Conservation (phyloP, 257 asterid genomes). For the Rubia yunnanensis region DNA sequence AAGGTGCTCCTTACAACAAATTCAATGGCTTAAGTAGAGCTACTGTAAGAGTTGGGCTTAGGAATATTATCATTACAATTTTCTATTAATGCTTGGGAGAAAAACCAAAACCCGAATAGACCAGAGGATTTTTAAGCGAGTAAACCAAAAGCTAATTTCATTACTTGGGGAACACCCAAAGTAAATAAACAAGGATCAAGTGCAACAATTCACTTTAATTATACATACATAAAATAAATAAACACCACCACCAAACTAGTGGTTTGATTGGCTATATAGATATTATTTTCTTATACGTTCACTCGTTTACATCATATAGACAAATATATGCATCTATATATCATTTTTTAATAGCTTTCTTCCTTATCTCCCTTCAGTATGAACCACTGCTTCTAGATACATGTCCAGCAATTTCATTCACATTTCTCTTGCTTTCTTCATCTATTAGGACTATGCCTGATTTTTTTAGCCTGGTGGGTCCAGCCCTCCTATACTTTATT, state of each 20-base stretch:
- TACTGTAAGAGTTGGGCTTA: neutral
- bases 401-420: too few species aligned
- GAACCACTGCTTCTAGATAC: too few species aligned
- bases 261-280: neutral
- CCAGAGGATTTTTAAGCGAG: neutral
- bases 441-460: neutral
- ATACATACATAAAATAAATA: neutral
- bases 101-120: neutral
- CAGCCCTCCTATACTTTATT: neutral
- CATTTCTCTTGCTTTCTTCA: neutral
- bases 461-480: neutral
- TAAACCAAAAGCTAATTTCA: neutral
- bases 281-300: neutral
- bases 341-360: neutral
- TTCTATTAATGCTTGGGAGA: neutral
- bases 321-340: neutral
- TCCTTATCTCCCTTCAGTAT: neutral
- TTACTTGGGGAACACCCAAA: neutral
- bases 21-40: neutral
- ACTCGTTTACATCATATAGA: neutral
- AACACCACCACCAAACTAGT: neutral
- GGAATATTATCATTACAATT: neutral
- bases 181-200: neutral
- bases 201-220: neutral
- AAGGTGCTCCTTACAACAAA: neutral